Evolutionary conservation across 192 early-diverging fungal species (phyloP).

Genomic region (Funneliformis geosporum): DNA sequence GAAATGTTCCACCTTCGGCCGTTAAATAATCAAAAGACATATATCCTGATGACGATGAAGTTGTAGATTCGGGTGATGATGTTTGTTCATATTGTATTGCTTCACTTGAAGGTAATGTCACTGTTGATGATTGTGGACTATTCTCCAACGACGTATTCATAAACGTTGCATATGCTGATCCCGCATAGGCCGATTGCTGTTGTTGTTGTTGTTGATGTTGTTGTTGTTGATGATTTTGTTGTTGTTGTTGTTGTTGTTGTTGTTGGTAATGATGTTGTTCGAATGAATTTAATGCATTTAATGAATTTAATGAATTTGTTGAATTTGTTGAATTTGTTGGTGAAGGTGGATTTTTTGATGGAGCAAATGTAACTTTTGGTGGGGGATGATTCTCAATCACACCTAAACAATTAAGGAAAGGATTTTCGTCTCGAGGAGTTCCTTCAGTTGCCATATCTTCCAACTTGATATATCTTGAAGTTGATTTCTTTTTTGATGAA

Average conservation of each 20-base stretch:
- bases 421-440: background rate
- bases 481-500: background rate
- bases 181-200: no score
- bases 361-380: background rate
- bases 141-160: background rate
- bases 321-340: background rate
- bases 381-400: background rate
- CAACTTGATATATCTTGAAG: background rate
- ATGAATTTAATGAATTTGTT: background rate
- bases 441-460: background rate
- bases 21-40: background rate
- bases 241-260: background rate
- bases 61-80: background rate
- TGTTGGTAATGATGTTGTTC: background rate
- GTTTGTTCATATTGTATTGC: background rate
- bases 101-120: background rate
- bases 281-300: background rate
- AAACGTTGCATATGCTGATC: background rate
- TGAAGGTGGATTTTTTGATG: background rate
- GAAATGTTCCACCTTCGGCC: slow-evolving; percentile 15
- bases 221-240: background rate
- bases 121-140: background rate
- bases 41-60: background rate
- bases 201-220: background rate
- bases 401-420: background rate